Evolutionary conservation across 345 rosid genomes (phyloP).

Genomic region (Populus euphratica): DNA sequence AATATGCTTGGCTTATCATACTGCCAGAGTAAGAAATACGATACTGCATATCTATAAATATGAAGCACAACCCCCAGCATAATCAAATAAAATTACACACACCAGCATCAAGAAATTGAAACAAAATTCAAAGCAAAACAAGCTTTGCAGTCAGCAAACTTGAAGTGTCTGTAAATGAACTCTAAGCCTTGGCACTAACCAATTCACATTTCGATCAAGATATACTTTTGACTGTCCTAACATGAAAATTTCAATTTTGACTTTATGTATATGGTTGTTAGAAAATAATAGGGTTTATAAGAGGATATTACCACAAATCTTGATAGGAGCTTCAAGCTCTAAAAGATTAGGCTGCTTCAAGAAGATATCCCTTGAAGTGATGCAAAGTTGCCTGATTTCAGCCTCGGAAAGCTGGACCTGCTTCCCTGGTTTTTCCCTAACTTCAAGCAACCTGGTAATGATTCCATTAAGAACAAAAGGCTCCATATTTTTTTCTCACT

Average conservation of each 20-base stretch:
- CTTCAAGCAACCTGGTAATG: constrained; percentile 23
- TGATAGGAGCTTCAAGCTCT: constrained; percentile 34
- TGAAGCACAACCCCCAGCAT: not conserved
- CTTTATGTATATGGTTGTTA: not conserved
- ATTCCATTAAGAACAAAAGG: constrained; percentile 20
- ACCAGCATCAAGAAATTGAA: not conserved
- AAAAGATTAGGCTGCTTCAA: constrained; percentile 28
- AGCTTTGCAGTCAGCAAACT: not conserved
- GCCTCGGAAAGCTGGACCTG: constrained; percentile 29
- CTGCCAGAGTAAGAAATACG: not conserved
- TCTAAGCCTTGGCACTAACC: not conserved
- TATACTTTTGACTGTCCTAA: not conserved
- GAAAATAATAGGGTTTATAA: not conserved
- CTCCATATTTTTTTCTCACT: constrained; percentile 9
- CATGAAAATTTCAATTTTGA: not conserved
- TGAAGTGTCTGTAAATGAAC: not conserved
- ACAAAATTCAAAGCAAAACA: not conserved
- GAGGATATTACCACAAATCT: constrained; percentile 23
- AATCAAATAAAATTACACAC: not conserved
- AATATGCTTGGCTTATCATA: not conserved
- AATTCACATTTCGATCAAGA: not conserved
- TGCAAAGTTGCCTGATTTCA: constrained; percentile 29
- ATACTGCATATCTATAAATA: not conserved
- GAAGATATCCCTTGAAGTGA: constrained; percentile 20
- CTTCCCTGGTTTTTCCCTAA: constrained; percentile 30